Conservation (phyloP, 2,329 filamentous ascomycete species). For the Aspergillus tanneri region DNA sequence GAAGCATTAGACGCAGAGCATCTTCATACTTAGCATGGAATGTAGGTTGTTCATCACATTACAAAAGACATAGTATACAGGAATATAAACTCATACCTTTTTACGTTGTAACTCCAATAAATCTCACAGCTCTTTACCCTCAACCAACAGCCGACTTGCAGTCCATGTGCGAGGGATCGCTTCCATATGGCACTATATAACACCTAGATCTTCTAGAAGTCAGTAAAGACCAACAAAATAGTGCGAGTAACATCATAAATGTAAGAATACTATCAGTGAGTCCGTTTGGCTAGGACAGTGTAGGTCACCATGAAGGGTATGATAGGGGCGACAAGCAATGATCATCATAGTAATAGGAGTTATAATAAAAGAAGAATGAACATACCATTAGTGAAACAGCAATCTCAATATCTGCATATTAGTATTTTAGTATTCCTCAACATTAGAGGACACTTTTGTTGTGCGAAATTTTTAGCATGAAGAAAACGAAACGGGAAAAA, state of each 20-base stretch:
- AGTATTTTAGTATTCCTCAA: no score
- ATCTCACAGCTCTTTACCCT: no score
- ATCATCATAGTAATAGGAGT: slow-evolving; percentile 54
- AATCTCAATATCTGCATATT: background rate
- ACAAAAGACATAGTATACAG: slow-evolving; percentile 20
- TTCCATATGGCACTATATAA: no score
- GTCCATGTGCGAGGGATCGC: no score
- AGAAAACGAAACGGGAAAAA: no score
- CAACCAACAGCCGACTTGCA: no score
- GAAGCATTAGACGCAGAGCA: slow-evolving; percentile 52
- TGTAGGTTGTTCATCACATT: slow-evolving; percentile 55
- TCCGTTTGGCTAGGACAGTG: slow-evolving; percentile 63
- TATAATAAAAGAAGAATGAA: no score
- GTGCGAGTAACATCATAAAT: slow-evolving; percentile 2
- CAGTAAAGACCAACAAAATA: background rate
- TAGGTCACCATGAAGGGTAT: slow-evolving; percentile 59
- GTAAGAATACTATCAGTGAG: slow-evolving; percentile 46
- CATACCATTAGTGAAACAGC: slow-evolving; percentile 30
- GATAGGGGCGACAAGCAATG: slow-evolving; percentile 63
- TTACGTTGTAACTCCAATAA: background rate
- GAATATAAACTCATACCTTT: slow-evolving; percentile 24
- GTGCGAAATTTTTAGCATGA: no score
- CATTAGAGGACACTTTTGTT: no score
- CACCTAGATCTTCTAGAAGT: background rate
- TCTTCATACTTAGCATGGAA: slow-evolving; percentile 66